These are phyloP conservation scores for Pleurotus citrinopileatus DNA, from an alignment of 768 basidiomycete genomes.

Conservation along the genomic window DNA sequence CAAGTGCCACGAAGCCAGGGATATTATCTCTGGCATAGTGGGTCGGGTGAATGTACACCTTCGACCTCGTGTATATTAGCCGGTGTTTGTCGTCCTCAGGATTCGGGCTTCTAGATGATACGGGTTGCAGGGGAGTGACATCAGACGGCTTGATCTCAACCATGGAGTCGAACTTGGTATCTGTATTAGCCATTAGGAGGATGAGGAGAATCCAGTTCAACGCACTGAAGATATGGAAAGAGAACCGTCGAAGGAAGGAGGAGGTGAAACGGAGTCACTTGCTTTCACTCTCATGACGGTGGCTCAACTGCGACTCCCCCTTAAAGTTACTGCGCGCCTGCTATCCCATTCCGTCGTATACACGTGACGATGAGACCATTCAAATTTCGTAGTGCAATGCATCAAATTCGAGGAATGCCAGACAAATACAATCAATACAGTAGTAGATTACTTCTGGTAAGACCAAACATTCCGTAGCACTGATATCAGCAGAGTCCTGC, in stretches of 20 bases:
- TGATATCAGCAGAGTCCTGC: constrained; percentile 11
- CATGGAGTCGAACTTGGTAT: constrained; percentile 58
- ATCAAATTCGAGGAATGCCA: too few species aligned
- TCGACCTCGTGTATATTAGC: constrained; percentile 87
- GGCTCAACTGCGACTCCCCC: constrained; percentile 10
- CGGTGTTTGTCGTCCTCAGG: constrained; percentile 63
- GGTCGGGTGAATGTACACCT: constrained; percentile 95
- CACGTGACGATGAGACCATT: neutral
- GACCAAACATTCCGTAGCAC: constrained; percentile 97
- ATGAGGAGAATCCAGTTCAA: constrained; percentile 14
- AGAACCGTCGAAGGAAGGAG: constrained; percentile 40
- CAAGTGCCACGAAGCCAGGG: constrained; percentile 88
- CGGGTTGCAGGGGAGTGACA: constrained; percentile 17
- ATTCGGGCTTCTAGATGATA: constrained; percentile 11
- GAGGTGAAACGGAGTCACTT: constrained; percentile 17
- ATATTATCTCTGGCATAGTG: constrained; percentile 91
- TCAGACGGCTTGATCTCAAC: constrained; percentile 65
- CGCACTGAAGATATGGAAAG: constrained; percentile 49
- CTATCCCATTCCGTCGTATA: neutral
- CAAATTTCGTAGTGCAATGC: too few species aligned
- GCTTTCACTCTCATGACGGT: constrained; percentile 12
- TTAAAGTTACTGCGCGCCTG: constrained; percentile 15
- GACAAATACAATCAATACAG: neutral
- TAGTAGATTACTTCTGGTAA: constrained; percentile 76
- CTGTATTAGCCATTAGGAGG: constrained; percentile 8